Evolutionary conservation across 1,139 yeast species (phyloP).

Genomic region (Protomyces pachydermus): DNA sequence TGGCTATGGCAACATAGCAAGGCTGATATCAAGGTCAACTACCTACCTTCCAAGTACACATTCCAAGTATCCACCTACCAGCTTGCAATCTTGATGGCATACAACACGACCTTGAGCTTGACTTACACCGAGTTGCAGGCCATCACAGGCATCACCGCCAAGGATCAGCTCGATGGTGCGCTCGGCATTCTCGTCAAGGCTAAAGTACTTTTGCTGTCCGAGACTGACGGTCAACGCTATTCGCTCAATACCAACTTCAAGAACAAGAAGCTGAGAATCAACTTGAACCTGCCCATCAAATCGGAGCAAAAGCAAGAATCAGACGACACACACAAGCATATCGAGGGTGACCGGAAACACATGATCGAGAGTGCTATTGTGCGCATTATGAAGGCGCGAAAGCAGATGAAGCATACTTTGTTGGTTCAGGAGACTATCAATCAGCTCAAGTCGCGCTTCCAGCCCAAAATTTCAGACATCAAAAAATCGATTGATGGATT

Average conservation of each 20-base stretch:
- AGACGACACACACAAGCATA: constrained; percentile 76
- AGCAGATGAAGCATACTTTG: constrained; percentile 68
- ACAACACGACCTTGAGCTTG: constrained; percentile 59
- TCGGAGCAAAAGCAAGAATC: constrained; percentile 70
- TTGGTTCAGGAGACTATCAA: constrained; percentile 84
- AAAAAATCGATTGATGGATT: constrained; percentile 80
- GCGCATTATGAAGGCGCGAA: constrained; percentile 66
- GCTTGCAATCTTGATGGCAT: constrained; percentile 76
- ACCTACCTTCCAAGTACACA: constrained; percentile 69
- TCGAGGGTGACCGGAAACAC: constrained; percentile 80
- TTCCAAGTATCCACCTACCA: constrained; percentile 83
- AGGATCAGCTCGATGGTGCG: constrained; percentile 65
- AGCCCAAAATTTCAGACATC: constrained; percentile 78
- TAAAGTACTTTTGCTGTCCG: constrained; percentile 61
- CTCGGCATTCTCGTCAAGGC: constrained; percentile 74
- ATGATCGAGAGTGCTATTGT: constrained; percentile 90
- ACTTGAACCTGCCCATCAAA: constrained; percentile 77
- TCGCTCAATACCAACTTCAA: constrained; percentile 76
- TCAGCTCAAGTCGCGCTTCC: constrained; percentile 78
- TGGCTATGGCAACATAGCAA: constrained; percentile 97
- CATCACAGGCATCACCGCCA: constrained; percentile 58
- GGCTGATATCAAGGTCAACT: constrained; percentile 86
- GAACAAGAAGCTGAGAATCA: constrained; percentile 77
- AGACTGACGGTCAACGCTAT: constrained; percentile 42
- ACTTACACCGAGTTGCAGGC: constrained; percentile 59